Base-by-base conservation (phyloP, 352 stramenopile genomes). In the Chrysophaeum taylorii region DNA sequence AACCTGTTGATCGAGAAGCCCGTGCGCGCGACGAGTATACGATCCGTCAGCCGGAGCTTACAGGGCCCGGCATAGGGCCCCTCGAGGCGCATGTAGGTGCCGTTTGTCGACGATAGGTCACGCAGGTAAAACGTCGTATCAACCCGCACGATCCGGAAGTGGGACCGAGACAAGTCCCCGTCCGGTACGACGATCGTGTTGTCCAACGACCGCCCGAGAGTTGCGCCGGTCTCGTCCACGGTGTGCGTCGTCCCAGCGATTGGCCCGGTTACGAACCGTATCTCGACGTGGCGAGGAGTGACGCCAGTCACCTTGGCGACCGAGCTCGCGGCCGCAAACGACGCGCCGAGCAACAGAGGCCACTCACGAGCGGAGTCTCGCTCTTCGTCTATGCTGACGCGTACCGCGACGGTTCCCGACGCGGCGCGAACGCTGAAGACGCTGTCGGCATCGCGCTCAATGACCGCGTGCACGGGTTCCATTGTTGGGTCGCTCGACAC, bases 1-100 rank as follows among this genome's bases (percentile, higher is more conserved):
- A 97, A 97, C 70, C 92, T 87, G 78, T 97, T 96, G 5, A 98
- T 88, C 0, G 87, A 96, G 72, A 97, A 91, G 62, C 93, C 94
- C 36, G 93, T 97, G 82, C 96, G 87, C 41, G 90, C 91, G 36
- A 98, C 85, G 29, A 98, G 85, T 66, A 98, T 84, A 77, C 97
- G 89, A 70, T 97, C 92, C n/a, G 89, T 88, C 53, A 97, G 89
- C 63, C 88, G 84, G 0, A 97, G 82, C 38, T 89, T 84, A 41
- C 92, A 95, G n/a, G 92, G 88, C 36, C 92, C 90, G 64, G 84
- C 79, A 76, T 97, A 97, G 38, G 89, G 91, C 2, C 92, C 91
- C 27, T 87, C 84, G 27, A 97, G 85, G 77, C 94, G 90, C 90
- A 98, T 96, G 80, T 97, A 98, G 52, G 68, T 73, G 37, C 87